Evolutionary conservation across 2,329 filamentous ascomycete species (phyloP), one percentile per base, ranked within the genome.

Genomic region (Taxawa tesnikishii): DNA sequence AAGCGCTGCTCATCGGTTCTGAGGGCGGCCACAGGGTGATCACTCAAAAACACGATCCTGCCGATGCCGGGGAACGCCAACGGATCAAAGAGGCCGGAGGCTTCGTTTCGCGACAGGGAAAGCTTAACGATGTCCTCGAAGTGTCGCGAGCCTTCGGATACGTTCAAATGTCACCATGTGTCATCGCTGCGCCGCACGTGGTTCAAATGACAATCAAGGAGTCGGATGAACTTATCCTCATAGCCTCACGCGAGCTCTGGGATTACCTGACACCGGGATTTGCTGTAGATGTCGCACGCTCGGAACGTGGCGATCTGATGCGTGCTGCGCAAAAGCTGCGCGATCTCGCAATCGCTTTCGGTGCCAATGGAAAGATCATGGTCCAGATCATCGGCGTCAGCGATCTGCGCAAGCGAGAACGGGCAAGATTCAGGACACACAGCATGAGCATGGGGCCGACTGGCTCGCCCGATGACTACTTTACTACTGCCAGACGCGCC

Each of bases 311-410:
- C 28, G 88, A 98, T 53, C 67, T 94, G 27, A 98, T 98, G 90
- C 73, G 83, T 33, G 90, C 88, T 11, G 81, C 90, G 4, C 88
- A 96, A 54, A 94, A 93, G 59, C 70, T 98, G 18, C 77, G 90
- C 37, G 90, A 98, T 60, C 66, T 96, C 33, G 90, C 90, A 26
- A 94, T 98, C 51, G 84, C 88, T 1, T 96, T 94, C 53, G 90
- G 90, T 32, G 83, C 88, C 9, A 87, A 78, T 2, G 80, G 79
- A 50, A 98, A 98, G 61, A 83, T 96, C 41, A 96, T 96, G 87
- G 84, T 98, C 27, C 96, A 96, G 88, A 83, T 98, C 65, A 77
- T 98, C 33, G 88, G 87, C 34, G 81, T 98, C 23, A 79, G 81
- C 34, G 87, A 96, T 50, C 63, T 98, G 33, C 88, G 93, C 59